phyloP scores from a whole-genome alignment of 2,329 filamentous ascomycete genomes.

The Hymenoscyphus linearis region DNA sequence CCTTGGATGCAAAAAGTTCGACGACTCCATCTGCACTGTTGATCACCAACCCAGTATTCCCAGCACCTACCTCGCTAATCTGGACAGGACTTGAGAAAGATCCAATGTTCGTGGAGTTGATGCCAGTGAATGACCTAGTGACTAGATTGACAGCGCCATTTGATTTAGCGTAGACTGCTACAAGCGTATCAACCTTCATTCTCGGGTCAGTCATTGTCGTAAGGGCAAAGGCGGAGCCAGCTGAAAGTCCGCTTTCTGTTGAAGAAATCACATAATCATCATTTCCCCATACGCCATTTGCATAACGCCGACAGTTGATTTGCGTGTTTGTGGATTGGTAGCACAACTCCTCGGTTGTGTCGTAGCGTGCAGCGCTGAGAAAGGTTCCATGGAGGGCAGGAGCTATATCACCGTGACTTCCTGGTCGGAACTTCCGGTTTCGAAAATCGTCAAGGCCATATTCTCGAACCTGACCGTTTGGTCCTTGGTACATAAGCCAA shows the following conservation, averaged over 20 bases:
- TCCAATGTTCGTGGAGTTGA: constrained; percentile 6
- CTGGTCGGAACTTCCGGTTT: constrained; percentile 8
- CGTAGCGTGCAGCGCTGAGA: constrained; percentile 8
- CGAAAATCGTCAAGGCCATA: constrained; percentile 17
- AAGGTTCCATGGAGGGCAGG: constrained; percentile 2
- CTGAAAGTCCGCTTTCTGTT: constrained; percentile 7
- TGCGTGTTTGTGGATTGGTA: constrained; percentile 7
- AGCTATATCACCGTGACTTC: constrained; percentile 5
- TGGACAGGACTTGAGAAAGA: constrained; percentile 4
- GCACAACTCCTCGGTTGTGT: constrained; percentile 8
- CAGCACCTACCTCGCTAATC: constrained; percentile 9
- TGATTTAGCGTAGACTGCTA: constrained; percentile 7
- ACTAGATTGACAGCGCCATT: constrained; percentile 9
- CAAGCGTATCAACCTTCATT: constrained; percentile 4
- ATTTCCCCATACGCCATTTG: constrained; percentile 7
- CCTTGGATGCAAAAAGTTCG: constrained; percentile 5
- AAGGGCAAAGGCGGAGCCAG: constrained; percentile 3
- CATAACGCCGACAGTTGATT: constrained; percentile 9
- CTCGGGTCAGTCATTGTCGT: background rate
- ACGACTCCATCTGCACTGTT: constrained; percentile 4
- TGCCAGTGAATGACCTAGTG: background rate
- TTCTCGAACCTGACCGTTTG: constrained; percentile 9
- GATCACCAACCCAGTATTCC: constrained; percentile 6
- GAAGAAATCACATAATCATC: constrained; percentile 11
- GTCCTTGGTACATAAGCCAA: constrained; percentile 15